These are phyloP conservation scores for Plectosphaerella sp. DNA, from an alignment of 2,329 filamentous ascomycete species.

Conservation along the genomic window DNA sequence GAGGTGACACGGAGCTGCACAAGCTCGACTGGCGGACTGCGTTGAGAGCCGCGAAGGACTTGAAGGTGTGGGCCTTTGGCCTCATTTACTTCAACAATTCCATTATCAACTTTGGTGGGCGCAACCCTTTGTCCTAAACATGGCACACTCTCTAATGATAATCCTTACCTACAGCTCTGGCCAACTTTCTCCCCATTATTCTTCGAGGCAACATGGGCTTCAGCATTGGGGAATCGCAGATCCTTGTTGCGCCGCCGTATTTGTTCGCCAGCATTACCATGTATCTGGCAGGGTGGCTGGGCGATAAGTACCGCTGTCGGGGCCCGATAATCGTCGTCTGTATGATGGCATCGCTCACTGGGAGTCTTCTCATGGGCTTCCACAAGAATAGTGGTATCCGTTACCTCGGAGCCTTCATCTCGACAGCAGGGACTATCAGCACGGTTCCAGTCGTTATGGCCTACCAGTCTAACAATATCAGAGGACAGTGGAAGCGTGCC, in stretches of 20 bases:
- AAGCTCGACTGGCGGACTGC: slow-evolving; percentile 66
- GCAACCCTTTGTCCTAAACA: too few relatives aligned
- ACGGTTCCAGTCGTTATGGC: slow-evolving; percentile 7
- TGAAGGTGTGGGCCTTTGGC: slow-evolving; percentile 61
- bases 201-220: slow-evolving; percentile 30
- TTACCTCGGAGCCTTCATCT: slow-evolving; percentile 64
- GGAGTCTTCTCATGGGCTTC: slow-evolving; percentile 62
- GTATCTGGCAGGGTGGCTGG: slow-evolving; percentile 56
- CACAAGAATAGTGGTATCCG: slow-evolving; percentile 48
- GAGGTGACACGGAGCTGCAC: slow-evolving; percentile 59
- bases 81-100: slow-evolving; percentile 30
- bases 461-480: slow-evolving; percentile 13
- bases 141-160: slow-evolving; percentile 12
- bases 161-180: slow-evolving; percentile 37
- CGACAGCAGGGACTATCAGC: slow-evolving; percentile 5
- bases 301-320: slow-evolving; percentile 58
- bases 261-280: slow-evolving; percentile 59
- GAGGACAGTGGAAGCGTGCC: slow-evolving; percentile 11
- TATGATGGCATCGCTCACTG: slow-evolving; percentile 55
- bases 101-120: slow-evolving; percentile 7
- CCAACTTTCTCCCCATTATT: slow-evolving; percentile 55
- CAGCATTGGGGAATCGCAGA: slow-evolving; percentile 34
- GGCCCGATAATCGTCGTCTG: slow-evolving; percentile 62
- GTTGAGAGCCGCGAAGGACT: slow-evolving; percentile 64
- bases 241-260: slow-evolving; percentile 55